Percentiles rank a stretch among this genome's conserved stretches.
Evolutionary conservation across 148 eudicot genomes (phyloP).

Genomic region (Vaccinium myrtillus): DNA sequence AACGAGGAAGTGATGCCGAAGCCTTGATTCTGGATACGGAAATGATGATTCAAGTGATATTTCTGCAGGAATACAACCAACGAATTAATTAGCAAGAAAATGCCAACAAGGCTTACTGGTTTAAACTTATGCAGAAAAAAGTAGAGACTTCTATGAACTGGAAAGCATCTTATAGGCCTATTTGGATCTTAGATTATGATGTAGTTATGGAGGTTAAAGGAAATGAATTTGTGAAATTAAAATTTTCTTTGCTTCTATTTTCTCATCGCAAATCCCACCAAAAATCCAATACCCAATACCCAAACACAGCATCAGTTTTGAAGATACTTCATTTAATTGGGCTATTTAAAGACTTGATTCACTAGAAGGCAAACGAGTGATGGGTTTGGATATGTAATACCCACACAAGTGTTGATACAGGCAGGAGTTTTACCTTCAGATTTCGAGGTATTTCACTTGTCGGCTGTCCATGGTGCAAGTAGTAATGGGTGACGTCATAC

Average conservation of each 20-base stretch:
- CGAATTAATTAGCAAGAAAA: not conserved
- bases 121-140: not conserved
- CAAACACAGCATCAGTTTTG: not conserved
- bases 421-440: conserved; percentile 60
- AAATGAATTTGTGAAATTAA: not conserved
- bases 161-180: not conserved
- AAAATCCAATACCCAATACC: not conserved
- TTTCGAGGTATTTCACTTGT: conserved; percentile 45
- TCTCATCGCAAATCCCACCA: not conserved
- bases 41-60: conserved; percentile 90
- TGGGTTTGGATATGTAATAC: not conserved
- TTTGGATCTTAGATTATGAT: not conserved
- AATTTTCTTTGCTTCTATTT: not conserved
- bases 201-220: not conserved
- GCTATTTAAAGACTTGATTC: not conserved
- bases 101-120: not conserved
- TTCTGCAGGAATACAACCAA: conserved; percentile 42
- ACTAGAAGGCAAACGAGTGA: not conserved
- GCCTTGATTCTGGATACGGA: conserved; percentile 63
- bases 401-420: not conserved
- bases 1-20: conserved; percentile 79
- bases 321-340: not conserved
- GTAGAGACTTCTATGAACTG: not conserved
- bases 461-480: conserved; percentile 95
- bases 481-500: conserved; percentile 94